phyloP scores from a whole-genome alignment of 164 flowering plant genomes.

The Annona cherimola region DNA sequence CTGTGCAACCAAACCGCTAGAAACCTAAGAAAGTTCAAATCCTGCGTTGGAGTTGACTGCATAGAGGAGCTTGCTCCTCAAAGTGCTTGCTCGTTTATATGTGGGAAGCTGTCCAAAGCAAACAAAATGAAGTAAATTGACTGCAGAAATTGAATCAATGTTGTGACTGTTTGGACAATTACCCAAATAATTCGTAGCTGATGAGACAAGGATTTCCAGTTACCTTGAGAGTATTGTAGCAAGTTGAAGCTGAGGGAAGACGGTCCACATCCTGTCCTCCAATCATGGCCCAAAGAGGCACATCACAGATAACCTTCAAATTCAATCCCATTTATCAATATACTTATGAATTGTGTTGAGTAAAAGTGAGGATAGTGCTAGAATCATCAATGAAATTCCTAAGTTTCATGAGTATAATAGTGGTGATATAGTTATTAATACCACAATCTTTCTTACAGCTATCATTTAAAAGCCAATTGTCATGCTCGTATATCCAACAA shows the following conservation, averaged over 20 bases:
- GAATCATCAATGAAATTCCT: neutral
- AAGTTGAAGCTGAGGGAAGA: constrained; percentile 97
- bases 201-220: neutral
- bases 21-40: constrained; percentile 80
- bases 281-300: constrained; percentile 79
- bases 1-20: neutral
- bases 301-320: constrained; percentile 69
- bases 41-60: constrained; percentile 96
- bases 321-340: neutral
- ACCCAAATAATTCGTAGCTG: neutral
- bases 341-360: neutral
- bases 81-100: constrained; percentile 74
- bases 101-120: constrained; percentile 71
- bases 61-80: constrained; percentile 84
- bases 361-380: neutral
- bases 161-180: neutral
- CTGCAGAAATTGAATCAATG: neutral
- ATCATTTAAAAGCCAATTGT: no score
- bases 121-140: neutral
- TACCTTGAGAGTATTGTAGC: constrained; percentile 98
- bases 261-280: constrained; percentile 98
- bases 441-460: no score
- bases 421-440: no score
- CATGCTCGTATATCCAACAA: no score
- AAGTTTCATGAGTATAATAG: no score